Base-by-base conservation (phyloP, 1,284 basidiomycete genomes). In the Takashimella tepidaria region DNA sequence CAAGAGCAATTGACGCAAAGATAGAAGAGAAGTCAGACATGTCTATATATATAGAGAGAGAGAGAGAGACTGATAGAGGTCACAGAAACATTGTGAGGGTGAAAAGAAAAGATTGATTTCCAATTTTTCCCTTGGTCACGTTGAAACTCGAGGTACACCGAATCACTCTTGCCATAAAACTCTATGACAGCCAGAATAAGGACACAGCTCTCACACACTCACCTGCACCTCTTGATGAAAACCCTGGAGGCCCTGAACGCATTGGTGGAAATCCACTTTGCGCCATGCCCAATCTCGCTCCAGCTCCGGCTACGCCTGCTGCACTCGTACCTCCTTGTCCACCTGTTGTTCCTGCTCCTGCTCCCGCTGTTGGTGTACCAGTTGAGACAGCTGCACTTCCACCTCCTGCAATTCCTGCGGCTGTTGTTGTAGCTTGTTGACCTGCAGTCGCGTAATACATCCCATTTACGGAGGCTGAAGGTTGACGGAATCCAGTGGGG, bases 361-460 rank as follows among this genome's bases (percentile, higher is more conserved):
- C 60, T 46, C 41, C 47, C 50, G 47, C 41, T 50, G 50, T 31
- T 56, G 56, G 27, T 53, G 50, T 44, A 58, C 25, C 20, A 58
- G n/a, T 4, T 51, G 52, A 10, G 37, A 41, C 27, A 51, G 53
- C 22, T 24, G 54, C n/a, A 22, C 43, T 51, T 42, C 50, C 47
- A 12, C 23, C 22, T 23, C 51, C 51, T 31, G 49, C 54, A 47
- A 58, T 58, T 50, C 50, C 44, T 49, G 58, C 47, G 40, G 51
- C 45, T 41, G 41, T 53, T 50, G 58, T 47, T 60, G 66, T 66
- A 12, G 68, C 60, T 46, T 68, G 66, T 52, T 65, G 62, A n/a
- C 68, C 68, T 47, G 66, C 66, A 49, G 68, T 66, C 41, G 70
- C 65, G 64, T 70, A 74, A 56, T 66, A 74, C 68, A 74, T 69